Base-by-base conservation (phyloP, 805 yeast genomes). In the Ogataea ramenticola region DNA sequence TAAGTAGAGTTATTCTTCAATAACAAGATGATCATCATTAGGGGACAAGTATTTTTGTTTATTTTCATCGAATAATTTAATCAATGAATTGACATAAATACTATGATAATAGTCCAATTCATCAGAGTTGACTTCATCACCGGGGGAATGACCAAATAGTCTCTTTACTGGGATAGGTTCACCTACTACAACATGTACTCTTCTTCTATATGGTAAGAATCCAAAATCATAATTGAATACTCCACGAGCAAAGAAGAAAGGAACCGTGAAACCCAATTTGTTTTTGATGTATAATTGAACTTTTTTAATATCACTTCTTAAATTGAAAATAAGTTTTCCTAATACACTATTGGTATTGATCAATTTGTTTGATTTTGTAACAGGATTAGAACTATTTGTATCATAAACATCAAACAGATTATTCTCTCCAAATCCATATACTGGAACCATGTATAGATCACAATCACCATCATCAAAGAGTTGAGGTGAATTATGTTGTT, bases 211-310 rank as follows among this genome's bases (percentile, higher is more conserved):
- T 2, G 99, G 98, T 45, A 93, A 64, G 27, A 93, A 65, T 0
- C 99, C 99, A 65, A 85, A 86, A 58, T 89, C 96, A 55, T 90
- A 86, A 55, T 91, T 87, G 64, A 91, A 90, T 1, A 93, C 71
- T 0, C 98, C 97, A 37, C 98, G 71, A 1, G 96, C 96, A 58
- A 86, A 82, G 65, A 93, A 85, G 39, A 93, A 76, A 1, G 99
- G 99, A 4, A 93, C 56, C 0, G 99, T 90, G 63, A 91, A 91
- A 2, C 91, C 93, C 42, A 81, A 72, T 34, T 66, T 71, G 24
- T 68, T 68, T 54, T 93, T 91, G 56, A 91, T 59, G 79, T 86
- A 77, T 30, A 73, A 61, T 61, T 91, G 98, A 43, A 14, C 11
- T 6, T 19, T 9, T 8, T 20, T 34, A 4, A 34, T 20, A 8